Conservation (phyloP, 345 rosid genomes). For the Eucalyptus virginea region DNA sequence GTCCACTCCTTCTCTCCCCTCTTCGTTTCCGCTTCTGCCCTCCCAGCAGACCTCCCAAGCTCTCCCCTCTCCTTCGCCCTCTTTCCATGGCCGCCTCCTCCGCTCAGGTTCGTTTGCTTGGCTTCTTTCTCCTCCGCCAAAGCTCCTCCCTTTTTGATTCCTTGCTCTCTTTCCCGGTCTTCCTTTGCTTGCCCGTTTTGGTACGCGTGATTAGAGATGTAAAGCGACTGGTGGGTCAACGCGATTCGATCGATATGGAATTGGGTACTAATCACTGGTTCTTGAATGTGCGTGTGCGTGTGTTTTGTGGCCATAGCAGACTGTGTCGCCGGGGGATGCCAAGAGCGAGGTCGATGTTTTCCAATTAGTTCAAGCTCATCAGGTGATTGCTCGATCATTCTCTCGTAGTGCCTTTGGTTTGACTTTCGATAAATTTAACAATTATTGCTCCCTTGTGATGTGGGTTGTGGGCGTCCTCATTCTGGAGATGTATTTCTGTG, state of each 20-base stretch:
- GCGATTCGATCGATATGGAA: not conserved
- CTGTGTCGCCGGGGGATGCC: conserved; percentile 40
- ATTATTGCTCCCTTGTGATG: not conserved
- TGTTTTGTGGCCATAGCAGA: conserved; percentile 20
- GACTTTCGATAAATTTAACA: not conserved
- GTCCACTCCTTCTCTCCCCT: conserved; percentile 2
- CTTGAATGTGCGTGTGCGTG: not conserved
- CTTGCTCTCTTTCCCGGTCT: not conserved
- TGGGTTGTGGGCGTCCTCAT: not conserved
- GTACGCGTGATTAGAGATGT: not conserved
- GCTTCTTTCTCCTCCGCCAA: not conserved
- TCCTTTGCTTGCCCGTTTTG: not conserved
- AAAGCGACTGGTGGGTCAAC: not conserved
- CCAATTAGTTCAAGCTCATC: conserved; percentile 71
- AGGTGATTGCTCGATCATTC: conserved; percentile 21
- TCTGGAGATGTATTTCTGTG: not conserved
- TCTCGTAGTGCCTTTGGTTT: not conserved
- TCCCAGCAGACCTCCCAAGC: not conserved
- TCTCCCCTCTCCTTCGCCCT: not conserved
- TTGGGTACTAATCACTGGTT: not conserved
- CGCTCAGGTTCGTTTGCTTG: conserved; percentile 31
- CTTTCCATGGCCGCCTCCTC: conserved; percentile 76
- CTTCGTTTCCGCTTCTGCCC: conserved; percentile 5
- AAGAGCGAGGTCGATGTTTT: conserved; percentile 33
- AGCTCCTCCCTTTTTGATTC: not conserved